Percentiles rank a stretch among this genome's conserved stretches.
These are phyloP conservation scores for Nothopassalora personata DNA, from an alignment of 2,329 filamentous ascomycete genomes.

Conservation along the genomic window DNA sequence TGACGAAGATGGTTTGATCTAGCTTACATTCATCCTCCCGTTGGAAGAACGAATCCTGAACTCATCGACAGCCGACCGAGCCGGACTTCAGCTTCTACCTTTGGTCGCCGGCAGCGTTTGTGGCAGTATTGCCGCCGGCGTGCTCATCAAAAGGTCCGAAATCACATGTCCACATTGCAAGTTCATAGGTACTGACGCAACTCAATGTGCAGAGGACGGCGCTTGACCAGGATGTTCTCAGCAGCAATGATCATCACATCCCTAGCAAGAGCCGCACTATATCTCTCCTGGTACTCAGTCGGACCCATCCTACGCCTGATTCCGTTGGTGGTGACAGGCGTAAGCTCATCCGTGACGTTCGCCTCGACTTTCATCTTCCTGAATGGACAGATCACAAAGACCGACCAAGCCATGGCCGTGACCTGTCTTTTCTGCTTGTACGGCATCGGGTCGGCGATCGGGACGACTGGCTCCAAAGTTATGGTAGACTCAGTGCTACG, in stretches of 20 bases:
- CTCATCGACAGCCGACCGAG: not conserved
- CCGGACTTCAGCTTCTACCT: slow-evolving; percentile 1
- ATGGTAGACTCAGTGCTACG: not conserved
- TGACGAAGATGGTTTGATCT: not conserved
- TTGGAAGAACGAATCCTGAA: not conserved
- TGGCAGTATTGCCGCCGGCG: not conserved
- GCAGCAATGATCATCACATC: not conserved
- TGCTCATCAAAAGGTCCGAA: slow-evolving; percentile 2
- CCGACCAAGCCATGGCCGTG: not conserved
- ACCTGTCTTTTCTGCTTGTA: not conserved
- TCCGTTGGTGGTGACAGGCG: not conserved
- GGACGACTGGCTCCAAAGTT: not conserved
- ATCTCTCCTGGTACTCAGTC: not conserved
- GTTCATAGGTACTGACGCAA: not conserved
- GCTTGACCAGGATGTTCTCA: not conserved
- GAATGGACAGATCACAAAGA: not conserved
- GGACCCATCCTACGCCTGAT: not conserved
- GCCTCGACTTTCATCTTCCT: not conserved
- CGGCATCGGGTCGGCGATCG: not conserved
- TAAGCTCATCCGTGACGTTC: slow-evolving; percentile 1
- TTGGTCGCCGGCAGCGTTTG: not conserved
- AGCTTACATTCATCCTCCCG: slow-evolving; percentile 1
- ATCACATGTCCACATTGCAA: not conserved
- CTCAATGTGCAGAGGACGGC: not conserved
- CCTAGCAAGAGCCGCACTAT: not conserved